Base-by-base conservation (phyloP, 495 filamentous ascomycete species). In the Hypoxylon lienhwacheense region DNA sequence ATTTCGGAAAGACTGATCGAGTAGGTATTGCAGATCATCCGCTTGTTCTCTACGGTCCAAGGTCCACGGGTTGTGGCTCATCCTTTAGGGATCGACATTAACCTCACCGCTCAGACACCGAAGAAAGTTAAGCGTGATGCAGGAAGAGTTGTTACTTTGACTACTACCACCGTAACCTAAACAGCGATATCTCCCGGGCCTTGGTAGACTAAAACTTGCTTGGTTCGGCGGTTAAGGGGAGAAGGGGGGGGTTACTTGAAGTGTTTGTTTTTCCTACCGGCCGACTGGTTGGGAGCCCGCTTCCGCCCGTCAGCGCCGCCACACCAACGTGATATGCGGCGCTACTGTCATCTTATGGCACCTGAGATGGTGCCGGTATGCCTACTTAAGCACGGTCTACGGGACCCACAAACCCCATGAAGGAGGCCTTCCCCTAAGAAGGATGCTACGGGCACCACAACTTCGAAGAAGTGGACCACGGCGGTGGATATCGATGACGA, bases 401-500 rank as follows among this genome's bases (percentile, higher is more conserved):
- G 40, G 8, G 4, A 14, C 32, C 15, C 16, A 41, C n/a, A 5
- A n/a, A n/a, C n/a, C n/a, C n/a, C n/a, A n/a, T n/a, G n/a, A n/a
- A n/a, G n/a, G n/a, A n/a, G n/a, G n/a, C n/a, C n/a, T n/a, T n/a
- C n/a, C n/a, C n/a, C n/a, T n/a, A n/a, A n/a, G n/a, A n/a, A n/a
- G n/a, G n/a, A n/a, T n/a, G n/a, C n/a, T n/a, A n/a, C n/a, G n/a
- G n/a, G n/a, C n/a, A n/a, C n/a, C n/a, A n/a, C n/a, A n/a, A n/a
- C n/a, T n/a, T n/a, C n/a, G n/a, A n/a, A n/a, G n/a, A n/a, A n/a
- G 47, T 51, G 54, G 45, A 28, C 41, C 39, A 12, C 15, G 32
- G 7, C 40, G 33, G 50, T 60, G 56, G 56, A 34, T 54, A 59
- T 16, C 32, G 6, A 60, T 60, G 56, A 60, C 56, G 56, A 54